These are phyloP conservation scores for Stachybotrys echinatus DNA, from an alignment of 2,329 filamentous ascomycete genomes.

Conservation along the genomic window DNA sequence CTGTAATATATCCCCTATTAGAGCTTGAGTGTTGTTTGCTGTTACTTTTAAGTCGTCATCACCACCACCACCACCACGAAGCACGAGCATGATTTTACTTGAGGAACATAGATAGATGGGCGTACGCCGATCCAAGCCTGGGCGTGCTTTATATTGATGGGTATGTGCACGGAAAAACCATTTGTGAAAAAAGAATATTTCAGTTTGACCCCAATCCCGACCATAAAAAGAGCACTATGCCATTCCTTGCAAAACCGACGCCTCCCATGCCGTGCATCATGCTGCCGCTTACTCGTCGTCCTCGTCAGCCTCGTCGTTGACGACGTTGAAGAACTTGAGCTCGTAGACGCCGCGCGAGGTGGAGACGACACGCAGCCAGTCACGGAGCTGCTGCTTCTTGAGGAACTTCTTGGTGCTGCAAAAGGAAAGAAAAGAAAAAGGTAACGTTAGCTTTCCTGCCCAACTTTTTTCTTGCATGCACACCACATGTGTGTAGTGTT, in stretches of 20 bases:
- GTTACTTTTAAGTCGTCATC: too few relatives aligned
- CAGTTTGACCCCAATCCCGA: neutral
- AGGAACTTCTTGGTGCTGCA: slow-evolving; percentile 99
- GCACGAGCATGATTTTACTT: too few relatives aligned
- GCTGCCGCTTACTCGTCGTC: slow-evolving; percentile 82
- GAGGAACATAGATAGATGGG: neutral
- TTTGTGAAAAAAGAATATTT: neutral
- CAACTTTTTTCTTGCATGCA: neutral
- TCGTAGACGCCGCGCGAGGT: slow-evolving; percentile 98
- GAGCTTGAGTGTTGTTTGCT: too few relatives aligned
- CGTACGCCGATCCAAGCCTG: neutral
- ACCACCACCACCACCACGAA: too few relatives aligned
- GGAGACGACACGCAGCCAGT: slow-evolving; percentile 98
- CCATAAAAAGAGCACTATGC: slow-evolving; percentile 17
- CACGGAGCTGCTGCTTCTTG: slow-evolving; percentile 99
- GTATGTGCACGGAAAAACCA: neutral
- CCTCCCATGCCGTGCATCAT: neutral
- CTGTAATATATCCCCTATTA: neutral
- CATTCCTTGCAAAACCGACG: slow-evolving; percentile 12
- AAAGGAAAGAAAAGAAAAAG: too few relatives aligned
- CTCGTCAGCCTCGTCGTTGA: slow-evolving; percentile 95
- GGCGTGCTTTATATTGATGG: neutral
- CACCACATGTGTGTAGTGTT: neutral
- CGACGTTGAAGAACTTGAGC: slow-evolving; percentile 99
- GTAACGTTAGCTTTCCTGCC: neutral